Percentiles rank a stretch among this genome's conserved stretches.
These are phyloP conservation scores for Claviceps sp. DNA, from an alignment of 2,329 filamentous ascomycete genomes.

Conservation along the genomic window DNA sequence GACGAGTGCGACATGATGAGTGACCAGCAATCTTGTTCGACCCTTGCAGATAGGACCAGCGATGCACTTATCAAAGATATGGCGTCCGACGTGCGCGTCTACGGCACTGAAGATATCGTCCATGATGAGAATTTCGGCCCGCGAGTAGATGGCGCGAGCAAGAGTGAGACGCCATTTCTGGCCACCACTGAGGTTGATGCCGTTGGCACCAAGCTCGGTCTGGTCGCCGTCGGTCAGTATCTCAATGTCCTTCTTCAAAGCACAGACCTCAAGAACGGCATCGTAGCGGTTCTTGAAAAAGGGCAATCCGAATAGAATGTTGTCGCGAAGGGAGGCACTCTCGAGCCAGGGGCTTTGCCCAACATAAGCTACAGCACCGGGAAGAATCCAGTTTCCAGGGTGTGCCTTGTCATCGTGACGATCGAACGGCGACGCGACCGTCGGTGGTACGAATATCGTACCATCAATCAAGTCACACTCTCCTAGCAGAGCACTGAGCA, in stretches of 20 bases:
- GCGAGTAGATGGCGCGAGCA: conserved; percentile 66
- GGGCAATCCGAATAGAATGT: conserved; percentile 66
- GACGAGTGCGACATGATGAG: conserved; percentile 63
- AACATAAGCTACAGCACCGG: conserved; percentile 58
- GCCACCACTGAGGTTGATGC: conserved; percentile 72
- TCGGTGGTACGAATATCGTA: conserved; percentile 39
- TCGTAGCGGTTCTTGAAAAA: conserved; percentile 55
- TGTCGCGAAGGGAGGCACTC: conserved; percentile 65
- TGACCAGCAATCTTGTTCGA: conserved; percentile 66
- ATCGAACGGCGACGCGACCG: conserved; percentile 32
- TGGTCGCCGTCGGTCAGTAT: conserved; percentile 65
- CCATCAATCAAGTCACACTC: conserved; percentile 59
- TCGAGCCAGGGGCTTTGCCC: conserved; percentile 78
- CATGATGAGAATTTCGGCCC: conserved; percentile 61
- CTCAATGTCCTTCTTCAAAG: conserved; percentile 60
- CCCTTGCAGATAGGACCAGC: conserved; percentile 55
- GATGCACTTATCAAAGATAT: conserved; percentile 65
- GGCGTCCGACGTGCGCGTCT: conserved; percentile 67
- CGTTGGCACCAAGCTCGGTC: conserved; percentile 74
- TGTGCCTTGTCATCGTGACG: conserved; percentile 51
- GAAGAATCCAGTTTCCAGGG: conserved; percentile 53
- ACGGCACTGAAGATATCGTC: conserved; percentile 79
- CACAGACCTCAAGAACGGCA: conserved; percentile 59
- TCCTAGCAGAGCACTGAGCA: conserved; percentile 61
- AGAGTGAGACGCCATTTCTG: conserved; percentile 75